Evolutionary conservation across 495 filamentous ascomycete species (phyloP), one percentile per base, ranked within the genome.

Genomic region (Penicillium atrosanguineum): DNA sequence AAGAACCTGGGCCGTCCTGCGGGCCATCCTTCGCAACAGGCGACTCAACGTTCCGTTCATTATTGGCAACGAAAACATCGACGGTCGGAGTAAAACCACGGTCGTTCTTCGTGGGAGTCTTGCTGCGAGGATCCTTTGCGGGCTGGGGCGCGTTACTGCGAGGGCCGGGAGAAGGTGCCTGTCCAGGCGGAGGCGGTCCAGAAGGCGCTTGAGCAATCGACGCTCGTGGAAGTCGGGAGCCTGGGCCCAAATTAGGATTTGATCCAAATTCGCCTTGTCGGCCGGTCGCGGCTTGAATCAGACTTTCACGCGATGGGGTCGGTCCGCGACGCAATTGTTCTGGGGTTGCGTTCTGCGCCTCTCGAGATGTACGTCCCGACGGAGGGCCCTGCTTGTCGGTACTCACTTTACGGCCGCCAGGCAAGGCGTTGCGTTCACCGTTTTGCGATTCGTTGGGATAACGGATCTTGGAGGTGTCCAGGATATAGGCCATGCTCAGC

Each of bases 391-490:
- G 53, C 42, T 67, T 72, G 4, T 78, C 74, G n/a, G 62, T 62
- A 47, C 71, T 76, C 31, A 64, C 63, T 46, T 77, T 74, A 43
- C 75, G 57, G 40, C 59, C 52, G 26, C 64, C 64, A 26, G 69
- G 55, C 5, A 60, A 62, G 8, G 62, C 42, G 15, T 42, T 59
- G 53, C 57, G 62, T 36, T 67, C 71, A 43, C 78, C 76, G 26
- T 78, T 77, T 64, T 80, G 87, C 1, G 62, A 53, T 61, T 96
- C 91, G 43, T 86, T 86, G 0, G 94, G 94, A 68, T 97, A 99
- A 34, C 93, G 82, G 44, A 99, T 99, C 67, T 99, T 99, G 16
- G 81, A 80, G 1, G 94, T 99, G 68, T 97, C 94, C 37, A 99
- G 76, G 47, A 96, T 79, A 68, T 97, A 99, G 14, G 89, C 87